A percentile compares a stretch with the other conserved stretches of the same genome.
Evolutionary conservation across 2,329 filamentous ascomycete genomes (phyloP).

Genomic region (Fusarium devonianum): DNA sequence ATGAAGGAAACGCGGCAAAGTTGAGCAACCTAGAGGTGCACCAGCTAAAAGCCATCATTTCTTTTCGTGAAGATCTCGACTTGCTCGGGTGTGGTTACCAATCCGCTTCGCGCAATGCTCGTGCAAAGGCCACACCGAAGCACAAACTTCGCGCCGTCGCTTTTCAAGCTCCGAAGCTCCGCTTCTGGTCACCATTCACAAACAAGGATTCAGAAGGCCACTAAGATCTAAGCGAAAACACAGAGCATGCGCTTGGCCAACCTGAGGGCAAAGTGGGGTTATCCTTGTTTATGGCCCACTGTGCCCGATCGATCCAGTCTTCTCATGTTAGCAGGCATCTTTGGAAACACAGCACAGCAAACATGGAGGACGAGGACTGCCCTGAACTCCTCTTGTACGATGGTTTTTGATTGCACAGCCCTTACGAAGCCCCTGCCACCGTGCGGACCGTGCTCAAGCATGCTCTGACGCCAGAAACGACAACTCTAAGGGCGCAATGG

Average conservation of each 20-base stretch:
- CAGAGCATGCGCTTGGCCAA: no score
- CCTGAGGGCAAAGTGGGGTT: no score
- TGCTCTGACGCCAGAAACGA: background rate
- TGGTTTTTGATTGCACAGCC: conserved; percentile 1
- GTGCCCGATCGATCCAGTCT: conserved; percentile 24
- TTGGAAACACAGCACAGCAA: conserved; percentile 7
- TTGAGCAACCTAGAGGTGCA: conserved; percentile 6
- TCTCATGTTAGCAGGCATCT: conserved; percentile 8
- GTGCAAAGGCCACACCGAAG: conserved; percentile 24
- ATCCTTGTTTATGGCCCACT: no score
- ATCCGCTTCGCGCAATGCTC: conserved; percentile 12
- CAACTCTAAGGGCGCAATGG: conserved; percentile 2
- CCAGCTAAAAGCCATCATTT: conserved; percentile 26
- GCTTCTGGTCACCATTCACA: conserved; percentile 10
- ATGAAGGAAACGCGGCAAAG: conserved; percentile 3
- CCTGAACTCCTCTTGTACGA: background rate
- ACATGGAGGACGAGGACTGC: conserved; percentile 12
- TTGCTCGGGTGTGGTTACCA: conserved; percentile 10
- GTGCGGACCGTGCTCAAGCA: conserved; percentile 8
- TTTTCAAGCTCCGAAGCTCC: conserved; percentile 5
- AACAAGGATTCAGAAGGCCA: conserved; percentile 12
- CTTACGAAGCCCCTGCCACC: conserved; percentile 19
- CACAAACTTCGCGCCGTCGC: conserved; percentile 14
- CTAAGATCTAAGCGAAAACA: conserved; percentile 40
- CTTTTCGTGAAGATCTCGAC: conserved; percentile 17